A percentile compares a stretch with the other conserved stretches of the same genome.
These are phyloP conservation scores for Polygonum maritimum DNA, from an alignment of 148 eudicot genomes.

Conservation along the genomic window DNA sequence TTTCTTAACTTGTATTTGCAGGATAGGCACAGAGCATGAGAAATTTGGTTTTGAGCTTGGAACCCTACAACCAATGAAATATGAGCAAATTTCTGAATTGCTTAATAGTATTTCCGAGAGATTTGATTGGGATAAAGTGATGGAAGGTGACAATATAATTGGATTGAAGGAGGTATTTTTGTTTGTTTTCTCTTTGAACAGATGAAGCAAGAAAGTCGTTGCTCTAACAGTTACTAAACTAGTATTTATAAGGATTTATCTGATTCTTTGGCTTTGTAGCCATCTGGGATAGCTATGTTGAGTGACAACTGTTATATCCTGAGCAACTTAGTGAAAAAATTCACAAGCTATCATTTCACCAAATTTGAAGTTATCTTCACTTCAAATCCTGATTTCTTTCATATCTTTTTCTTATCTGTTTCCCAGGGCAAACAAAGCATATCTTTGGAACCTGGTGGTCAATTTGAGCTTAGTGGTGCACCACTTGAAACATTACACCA, in stretches of 20 bases:
- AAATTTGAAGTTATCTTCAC: not conserved
- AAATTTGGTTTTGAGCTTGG: conserved; percentile 89
- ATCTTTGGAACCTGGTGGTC: conserved; percentile 96
- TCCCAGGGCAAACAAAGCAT: conserved; percentile 97
- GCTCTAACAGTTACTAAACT: not conserved
- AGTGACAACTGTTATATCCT: not conserved
- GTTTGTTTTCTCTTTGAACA: conserved; percentile 2
- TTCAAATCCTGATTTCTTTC: not conserved
- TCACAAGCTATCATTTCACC: not conserved
- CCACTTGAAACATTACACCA: conserved; percentile 98
- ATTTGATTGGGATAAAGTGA: conserved; percentile 93
- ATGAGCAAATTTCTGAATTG: conserved; percentile 86
- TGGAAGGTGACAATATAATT: conserved; percentile 94
- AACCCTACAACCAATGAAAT: conserved; percentile 77
- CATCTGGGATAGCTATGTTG: not conserved
- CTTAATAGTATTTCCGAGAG: conserved; percentile 87
- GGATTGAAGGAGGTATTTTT: conserved; percentile 79
- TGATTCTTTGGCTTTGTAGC: not conserved
- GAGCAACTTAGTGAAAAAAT: not conserved
- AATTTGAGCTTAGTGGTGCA: conserved; percentile 98
- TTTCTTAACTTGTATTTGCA: conserved; percentile 22
- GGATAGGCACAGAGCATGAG: conserved; percentile 99
- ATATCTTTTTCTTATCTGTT: conserved; percentile 40
- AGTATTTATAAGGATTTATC: not conserved
- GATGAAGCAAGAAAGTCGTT: conserved; percentile 61